These are phyloP conservation scores for Phytophthora chlamydospora DNA, from an alignment of 352 stramenopile genomes.

Conservation along the genomic window DNA sequence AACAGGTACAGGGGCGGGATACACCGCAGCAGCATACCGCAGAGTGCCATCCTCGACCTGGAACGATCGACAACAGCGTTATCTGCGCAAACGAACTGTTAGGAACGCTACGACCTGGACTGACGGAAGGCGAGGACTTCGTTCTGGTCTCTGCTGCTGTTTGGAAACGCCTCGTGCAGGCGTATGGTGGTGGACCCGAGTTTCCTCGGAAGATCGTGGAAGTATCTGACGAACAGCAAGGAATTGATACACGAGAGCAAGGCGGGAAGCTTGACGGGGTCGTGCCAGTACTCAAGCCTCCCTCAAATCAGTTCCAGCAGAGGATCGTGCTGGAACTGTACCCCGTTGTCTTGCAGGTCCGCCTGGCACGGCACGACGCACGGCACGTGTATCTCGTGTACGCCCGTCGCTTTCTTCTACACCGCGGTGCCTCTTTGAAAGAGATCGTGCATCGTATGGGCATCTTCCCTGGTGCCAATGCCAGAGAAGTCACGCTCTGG, in stretches of 20 bases:
- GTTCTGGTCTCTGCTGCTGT: conserved; percentile 49
- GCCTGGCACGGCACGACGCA: conserved; percentile 60
- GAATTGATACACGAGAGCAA: conserved; percentile 25
- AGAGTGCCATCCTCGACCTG: conserved; percentile 36
- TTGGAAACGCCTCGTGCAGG: conserved; percentile 58
- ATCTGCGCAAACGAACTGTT: conserved; percentile 48
- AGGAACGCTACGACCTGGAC: conserved; percentile 41
- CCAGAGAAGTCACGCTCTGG: conserved; percentile 67
- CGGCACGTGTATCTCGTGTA: conserved; percentile 67
- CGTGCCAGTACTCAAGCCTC: not conserved
- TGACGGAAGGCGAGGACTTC: conserved; percentile 48
- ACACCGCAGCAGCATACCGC: conserved; percentile 9
- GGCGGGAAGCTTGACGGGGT: conserved; percentile 4
- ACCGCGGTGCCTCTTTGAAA: conserved; percentile 47
- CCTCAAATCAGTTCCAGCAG: conserved; percentile 17
- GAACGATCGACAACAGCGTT: conserved; percentile 47
- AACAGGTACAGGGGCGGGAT: conserved; percentile 17
- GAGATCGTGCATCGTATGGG: conserved; percentile 66
- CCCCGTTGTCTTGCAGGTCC: conserved; percentile 58
- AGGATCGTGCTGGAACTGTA: conserved; percentile 56
- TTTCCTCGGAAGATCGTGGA: conserved; percentile 57
- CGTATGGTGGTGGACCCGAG: conserved; percentile 63
- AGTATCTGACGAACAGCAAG: conserved; percentile 18
- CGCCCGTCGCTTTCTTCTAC: conserved; percentile 52
- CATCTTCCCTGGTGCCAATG: conserved; percentile 57